These are phyloP conservation scores for Ligustrum vulgare DNA, from an alignment of 257 asterid species.

Conservation along the genomic window DNA sequence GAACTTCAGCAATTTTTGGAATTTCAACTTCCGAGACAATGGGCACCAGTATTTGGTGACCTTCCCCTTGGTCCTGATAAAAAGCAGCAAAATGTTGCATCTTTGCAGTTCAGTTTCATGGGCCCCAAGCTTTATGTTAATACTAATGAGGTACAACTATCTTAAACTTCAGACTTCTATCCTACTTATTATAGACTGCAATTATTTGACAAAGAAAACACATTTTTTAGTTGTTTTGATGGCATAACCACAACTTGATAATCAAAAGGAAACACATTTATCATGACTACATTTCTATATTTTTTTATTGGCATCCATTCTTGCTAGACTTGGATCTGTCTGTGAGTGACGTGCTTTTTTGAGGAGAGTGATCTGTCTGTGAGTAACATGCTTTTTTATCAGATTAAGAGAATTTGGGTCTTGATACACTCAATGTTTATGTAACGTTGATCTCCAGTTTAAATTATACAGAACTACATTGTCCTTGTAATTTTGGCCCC, in stretches of 20 bases:
- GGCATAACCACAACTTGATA: neutral
- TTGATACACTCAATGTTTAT: neutral
- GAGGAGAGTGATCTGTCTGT: neutral
- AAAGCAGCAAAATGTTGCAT: conserved; percentile 63
- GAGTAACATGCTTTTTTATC: too few relatives aligned
- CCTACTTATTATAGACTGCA: neutral
- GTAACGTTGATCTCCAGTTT: neutral
- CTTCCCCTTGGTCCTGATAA: conserved; percentile 73
- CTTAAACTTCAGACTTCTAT: neutral
- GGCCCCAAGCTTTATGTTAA: conserved; percentile 81
- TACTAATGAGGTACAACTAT: conserved; percentile 50
- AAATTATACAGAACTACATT: neutral
- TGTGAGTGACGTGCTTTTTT: neutral
- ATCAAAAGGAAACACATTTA: neutral
- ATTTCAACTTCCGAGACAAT: conserved; percentile 75
- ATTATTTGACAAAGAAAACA: neutral
- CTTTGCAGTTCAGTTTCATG: conserved; percentile 79
- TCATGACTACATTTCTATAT: neutral
- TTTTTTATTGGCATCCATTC: neutral
- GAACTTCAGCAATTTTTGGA: conserved; percentile 73
- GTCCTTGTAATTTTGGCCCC: neutral
- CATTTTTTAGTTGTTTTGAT: neutral
- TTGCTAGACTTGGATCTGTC: neutral
- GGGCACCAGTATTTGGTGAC: conserved; percentile 86
- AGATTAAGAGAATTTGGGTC: neutral